Base-by-base conservation (phyloP, 306 rosid species). In the Benincasa hispida region DNA sequence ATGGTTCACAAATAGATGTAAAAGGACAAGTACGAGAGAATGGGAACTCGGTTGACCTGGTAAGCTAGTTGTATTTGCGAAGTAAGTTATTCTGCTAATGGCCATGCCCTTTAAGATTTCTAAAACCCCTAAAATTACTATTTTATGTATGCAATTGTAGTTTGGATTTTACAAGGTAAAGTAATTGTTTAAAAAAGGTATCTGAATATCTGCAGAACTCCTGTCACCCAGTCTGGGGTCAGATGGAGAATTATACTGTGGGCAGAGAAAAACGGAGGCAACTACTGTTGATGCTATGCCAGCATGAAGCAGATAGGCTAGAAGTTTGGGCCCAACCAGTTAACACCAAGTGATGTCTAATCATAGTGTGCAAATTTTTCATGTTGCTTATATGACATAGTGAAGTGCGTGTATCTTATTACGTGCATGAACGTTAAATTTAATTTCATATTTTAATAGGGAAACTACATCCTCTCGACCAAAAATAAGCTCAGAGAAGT, bases 291-390 rank as follows among this genome's bases (percentile, higher is more conserved):
- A 89, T 94, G 96, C 88, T 94, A 39, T 91, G 98, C 85, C 98
- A 90, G 83, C 89, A 91, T 73, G 98, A 94, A 81, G 97, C 92
- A 53, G 98, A 94, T 80, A 91, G 98, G 90, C 96, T 94, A 76
- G 98, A 94, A 74, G 96, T 94, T 78, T 94, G 98, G 98, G 91
- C 97, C 6, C 96, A 94, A 72, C 98, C 98, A 10, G 88, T 88
- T 62, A 94, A 94, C 87, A 66, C 73, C 55, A 94, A 90, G 98
- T 94, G 90, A 53, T 35, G 73, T 66, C 73, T 48, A 58, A 53
- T 79, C 21, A 34, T 61, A 34, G 10, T 78, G 30, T 60, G 76
- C 12, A n/a, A 67, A 61, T 14, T 53, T 25, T 77, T 25, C 37
- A 28, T 72, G 56, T 15, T 24, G 24, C 27, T 10, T 32, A 21